These are phyloP conservation scores for Backusella mclennaniae DNA, from an alignment of 192 early-diverging fungal genomes.

Conservation along the genomic window DNA sequence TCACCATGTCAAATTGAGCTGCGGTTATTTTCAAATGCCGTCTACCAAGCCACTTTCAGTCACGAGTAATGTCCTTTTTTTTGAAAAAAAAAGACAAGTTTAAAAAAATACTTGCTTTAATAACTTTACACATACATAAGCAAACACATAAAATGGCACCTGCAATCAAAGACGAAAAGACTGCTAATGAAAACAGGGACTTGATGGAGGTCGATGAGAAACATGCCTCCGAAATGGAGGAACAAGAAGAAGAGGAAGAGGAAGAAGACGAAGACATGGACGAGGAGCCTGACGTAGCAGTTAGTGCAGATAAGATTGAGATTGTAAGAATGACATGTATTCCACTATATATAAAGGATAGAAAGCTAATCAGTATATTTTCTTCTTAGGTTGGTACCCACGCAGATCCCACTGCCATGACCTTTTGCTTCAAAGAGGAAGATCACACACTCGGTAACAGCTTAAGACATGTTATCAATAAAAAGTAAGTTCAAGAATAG, in stretches of 20 bases:
- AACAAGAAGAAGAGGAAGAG: slow-evolving; percentile 20
- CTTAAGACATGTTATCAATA: slow-evolving; percentile 90
- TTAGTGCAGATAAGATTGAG: slow-evolving; percentile 41
- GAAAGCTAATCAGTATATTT: neutral
- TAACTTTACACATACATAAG: neutral
- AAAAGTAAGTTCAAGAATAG: slow-evolving; percentile 66
- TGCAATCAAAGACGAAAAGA: slow-evolving; percentile 6
- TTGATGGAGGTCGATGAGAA: slow-evolving; percentile 5
- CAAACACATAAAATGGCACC: slow-evolving; percentile 5
- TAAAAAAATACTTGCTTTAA: neutral
- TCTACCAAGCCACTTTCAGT: neutral
- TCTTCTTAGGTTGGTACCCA: slow-evolving; percentile 44
- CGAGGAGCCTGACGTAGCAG: slow-evolving; percentile 33
- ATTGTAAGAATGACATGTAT: slow-evolving; percentile 38
- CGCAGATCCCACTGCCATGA: slow-evolving; percentile 74
- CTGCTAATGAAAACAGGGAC: neutral
- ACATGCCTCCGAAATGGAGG: neutral
- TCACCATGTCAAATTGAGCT: neutral
- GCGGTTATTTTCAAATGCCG: neutral
- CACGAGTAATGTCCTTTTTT: slow-evolving; percentile 4
- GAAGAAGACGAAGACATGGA: slow-evolving; percentile 31
- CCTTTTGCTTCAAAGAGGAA: slow-evolving; percentile 89
- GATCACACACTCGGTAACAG: slow-evolving; percentile 97
- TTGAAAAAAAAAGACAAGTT: neutral
- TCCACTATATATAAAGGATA: neutral